Evolutionary conservation across 306 rosid species (phyloP).

Genomic region (Glycine tomentella): DNA sequence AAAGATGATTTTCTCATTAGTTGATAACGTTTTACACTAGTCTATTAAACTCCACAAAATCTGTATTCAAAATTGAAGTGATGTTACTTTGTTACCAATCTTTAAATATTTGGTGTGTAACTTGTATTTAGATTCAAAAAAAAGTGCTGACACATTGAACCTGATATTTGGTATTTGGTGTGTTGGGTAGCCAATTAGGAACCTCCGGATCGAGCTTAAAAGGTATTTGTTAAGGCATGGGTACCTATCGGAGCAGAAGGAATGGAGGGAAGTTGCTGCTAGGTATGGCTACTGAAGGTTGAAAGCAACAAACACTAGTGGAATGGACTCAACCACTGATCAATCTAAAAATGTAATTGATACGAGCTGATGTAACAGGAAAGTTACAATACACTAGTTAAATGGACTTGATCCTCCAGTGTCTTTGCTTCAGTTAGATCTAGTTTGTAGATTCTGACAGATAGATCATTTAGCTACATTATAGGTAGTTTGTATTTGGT

Average conservation of each 20-base stretch:
- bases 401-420: neutral
- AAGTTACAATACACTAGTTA: too few relatives aligned
- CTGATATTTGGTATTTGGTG: conserved; percentile 21
- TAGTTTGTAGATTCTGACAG: neutral
- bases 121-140: neutral
- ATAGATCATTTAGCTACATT: too few relatives aligned
- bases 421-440: too few relatives aligned
- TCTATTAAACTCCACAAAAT: too few relatives aligned
- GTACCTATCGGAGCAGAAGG: conserved; percentile 35
- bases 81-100: too few relatives aligned
- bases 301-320: conserved; percentile 37
- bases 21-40: too few relatives aligned
- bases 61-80: neutral
- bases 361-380: too few relatives aligned
- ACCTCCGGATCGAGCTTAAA: conserved; percentile 38
- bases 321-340: neutral
- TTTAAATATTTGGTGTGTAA: too few relatives aligned
- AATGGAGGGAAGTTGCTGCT: conserved; percentile 48
- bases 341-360: neutral
- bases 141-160: neutral
- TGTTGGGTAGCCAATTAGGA: conserved; percentile 47
- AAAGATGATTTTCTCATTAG: too few relatives aligned
- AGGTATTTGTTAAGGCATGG: conserved; percentile 45
- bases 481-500: neutral
- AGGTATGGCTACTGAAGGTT: conserved; percentile 34